phyloP scores from a whole-genome alignment of 1,284 basidiomycete species.

The Salmacisia buchloeana region DNA sequence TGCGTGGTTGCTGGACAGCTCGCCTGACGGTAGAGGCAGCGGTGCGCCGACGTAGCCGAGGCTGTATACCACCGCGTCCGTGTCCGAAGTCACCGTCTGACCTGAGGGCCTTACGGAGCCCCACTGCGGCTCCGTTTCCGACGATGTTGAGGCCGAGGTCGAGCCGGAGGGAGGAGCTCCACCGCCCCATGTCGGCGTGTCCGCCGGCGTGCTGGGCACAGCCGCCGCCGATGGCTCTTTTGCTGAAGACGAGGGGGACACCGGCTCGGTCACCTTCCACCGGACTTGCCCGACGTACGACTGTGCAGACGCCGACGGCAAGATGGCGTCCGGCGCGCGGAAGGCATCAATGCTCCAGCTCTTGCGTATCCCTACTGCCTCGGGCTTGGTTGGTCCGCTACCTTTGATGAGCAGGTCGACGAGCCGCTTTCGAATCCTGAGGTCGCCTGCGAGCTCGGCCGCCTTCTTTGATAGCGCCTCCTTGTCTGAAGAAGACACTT shows the following conservation, averaged over 20 bases:
- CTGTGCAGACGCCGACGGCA: not conserved
- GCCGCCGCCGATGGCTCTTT: not conserved
- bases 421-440: slow-evolving; percentile 55
- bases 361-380: slow-evolving; percentile 11
- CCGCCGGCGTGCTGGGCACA: not conserved
- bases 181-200: slow-evolving; percentile 9
- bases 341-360: slow-evolving; percentile 42
- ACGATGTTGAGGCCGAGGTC: not conserved
- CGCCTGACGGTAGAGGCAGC: slow-evolving; percentile 24
- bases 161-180: slow-evolving; percentile 1
- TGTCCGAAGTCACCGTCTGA: slow-evolving; percentile 57
- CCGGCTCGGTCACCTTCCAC: slow-evolving; percentile 34
- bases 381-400: slow-evolving; percentile 55
- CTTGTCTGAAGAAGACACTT: not conserved
- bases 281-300: slow-evolving; percentile 17
- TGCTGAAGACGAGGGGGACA: not conserved
- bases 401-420: slow-evolving; percentile 65
- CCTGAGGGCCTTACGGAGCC: slow-evolving; percentile 56
- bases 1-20: not conserved
- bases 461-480: not conserved
- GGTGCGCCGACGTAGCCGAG: slow-evolving; percentile 79
- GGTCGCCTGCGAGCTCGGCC: slow-evolving; percentile 17
- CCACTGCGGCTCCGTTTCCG: slow-evolving; percentile 14
- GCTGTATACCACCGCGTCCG: slow-evolving; percentile 78
- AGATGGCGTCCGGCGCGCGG: slow-evolving; percentile 33